A percentile compares a stretch with the other conserved stretches of the same genome.
phyloP scores from a whole-genome alignment of 805 yeast genomes.

The Lipomyces chichibuensis region DNA sequence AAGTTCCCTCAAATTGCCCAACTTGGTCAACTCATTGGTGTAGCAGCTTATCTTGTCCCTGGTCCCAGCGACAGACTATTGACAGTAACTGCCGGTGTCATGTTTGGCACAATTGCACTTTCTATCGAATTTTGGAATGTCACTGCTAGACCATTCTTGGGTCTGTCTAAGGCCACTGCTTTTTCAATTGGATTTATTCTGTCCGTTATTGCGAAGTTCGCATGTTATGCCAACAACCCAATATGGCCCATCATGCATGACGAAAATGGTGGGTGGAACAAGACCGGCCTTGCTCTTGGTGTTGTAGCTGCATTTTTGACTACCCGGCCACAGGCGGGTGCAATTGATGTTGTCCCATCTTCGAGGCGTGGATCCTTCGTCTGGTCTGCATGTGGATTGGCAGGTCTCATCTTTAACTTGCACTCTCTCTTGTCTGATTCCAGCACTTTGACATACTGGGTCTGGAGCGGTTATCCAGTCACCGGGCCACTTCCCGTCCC shows the following conservation, averaged over 20 bases:
- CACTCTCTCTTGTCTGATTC: slow-evolving; percentile 81
- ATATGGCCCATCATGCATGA: slow-evolving; percentile 93
- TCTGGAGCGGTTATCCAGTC: slow-evolving; percentile 95
- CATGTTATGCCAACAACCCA: slow-evolving; percentile 85
- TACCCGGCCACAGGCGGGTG: slow-evolving; percentile 43
- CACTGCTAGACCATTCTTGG: slow-evolving; percentile 42
- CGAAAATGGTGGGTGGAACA: slow-evolving; percentile 84
- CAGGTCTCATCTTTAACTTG: slow-evolving; percentile 69
- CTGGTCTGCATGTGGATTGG: slow-evolving; percentile 69
- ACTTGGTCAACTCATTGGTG: slow-evolving; percentile 60
- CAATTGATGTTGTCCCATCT: slow-evolving; percentile 23
- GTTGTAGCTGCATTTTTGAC: slow-evolving; percentile 58
- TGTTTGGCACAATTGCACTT: slow-evolving; percentile 63
- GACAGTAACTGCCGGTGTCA: slow-evolving; percentile 65
- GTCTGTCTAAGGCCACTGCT: slow-evolving; percentile 55
- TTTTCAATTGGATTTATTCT: slow-evolving; percentile 71
- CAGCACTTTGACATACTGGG: slow-evolving; percentile 85
- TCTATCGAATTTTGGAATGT: slow-evolving; percentile 44
- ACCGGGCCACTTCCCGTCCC: slow-evolving; percentile 85
- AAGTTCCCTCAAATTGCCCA: slow-evolving; percentile 59
- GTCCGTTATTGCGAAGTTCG: slow-evolving; percentile 74
- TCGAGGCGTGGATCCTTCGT: slow-evolving; percentile 40
- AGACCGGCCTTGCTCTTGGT: slow-evolving; percentile 67
- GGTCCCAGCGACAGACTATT: slow-evolving; percentile 73
- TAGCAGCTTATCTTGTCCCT: slow-evolving; percentile 71